Evolutionary conservation across 768 basidiomycete species (phyloP).

Genomic region (Podaxis rugospora): DNA sequence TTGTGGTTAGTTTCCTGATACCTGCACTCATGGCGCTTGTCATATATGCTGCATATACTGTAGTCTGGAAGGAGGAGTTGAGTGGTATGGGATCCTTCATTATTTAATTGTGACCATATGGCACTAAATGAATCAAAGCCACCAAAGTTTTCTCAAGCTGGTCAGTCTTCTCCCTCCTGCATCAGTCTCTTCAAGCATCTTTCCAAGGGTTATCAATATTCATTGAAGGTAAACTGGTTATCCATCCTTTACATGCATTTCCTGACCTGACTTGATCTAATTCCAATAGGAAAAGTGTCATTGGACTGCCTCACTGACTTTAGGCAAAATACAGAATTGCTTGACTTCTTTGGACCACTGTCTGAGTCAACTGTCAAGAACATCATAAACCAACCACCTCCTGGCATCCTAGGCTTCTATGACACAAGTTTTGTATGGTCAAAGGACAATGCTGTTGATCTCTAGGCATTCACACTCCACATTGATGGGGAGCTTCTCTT

Average conservation of each 20-base stretch:
- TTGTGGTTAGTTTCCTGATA: conserved; percentile 43
- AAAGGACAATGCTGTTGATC: conserved; percentile 24
- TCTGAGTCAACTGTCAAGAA: not conserved
- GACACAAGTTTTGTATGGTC: conserved; percentile 57
- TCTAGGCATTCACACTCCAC: conserved; percentile 45
- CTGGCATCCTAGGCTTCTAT: conserved; percentile 41
- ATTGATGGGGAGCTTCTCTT: conserved; percentile 54
- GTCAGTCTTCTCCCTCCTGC: conserved; percentile 57
- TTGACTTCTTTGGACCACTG: conserved; percentile 24
- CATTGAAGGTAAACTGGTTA: conserved; percentile 12
- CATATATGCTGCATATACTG: conserved; percentile 55
- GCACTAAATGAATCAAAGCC: conserved; percentile 25
- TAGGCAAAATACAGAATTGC: conserved; percentile 24
- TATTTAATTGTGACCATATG: not conserved
- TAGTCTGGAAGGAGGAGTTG: conserved; percentile 23
- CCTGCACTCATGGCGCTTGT: conserved; percentile 63
- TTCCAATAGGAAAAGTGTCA: conserved; percentile 48
- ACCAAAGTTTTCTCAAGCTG: conserved; percentile 43
- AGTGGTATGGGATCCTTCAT: conserved; percentile 15
- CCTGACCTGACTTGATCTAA: not conserved
- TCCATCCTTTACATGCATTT: not conserved
- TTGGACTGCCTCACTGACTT: conserved; percentile 46
- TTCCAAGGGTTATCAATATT: conserved; percentile 20
- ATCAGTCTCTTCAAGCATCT: conserved; percentile 39
- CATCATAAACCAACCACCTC: conserved; percentile 4